Evolutionary conservation across 352 stramenopile species (phyloP), one percentile per base, ranked within the genome.

Genomic region (Globisporangium paroecandrum): DNA sequence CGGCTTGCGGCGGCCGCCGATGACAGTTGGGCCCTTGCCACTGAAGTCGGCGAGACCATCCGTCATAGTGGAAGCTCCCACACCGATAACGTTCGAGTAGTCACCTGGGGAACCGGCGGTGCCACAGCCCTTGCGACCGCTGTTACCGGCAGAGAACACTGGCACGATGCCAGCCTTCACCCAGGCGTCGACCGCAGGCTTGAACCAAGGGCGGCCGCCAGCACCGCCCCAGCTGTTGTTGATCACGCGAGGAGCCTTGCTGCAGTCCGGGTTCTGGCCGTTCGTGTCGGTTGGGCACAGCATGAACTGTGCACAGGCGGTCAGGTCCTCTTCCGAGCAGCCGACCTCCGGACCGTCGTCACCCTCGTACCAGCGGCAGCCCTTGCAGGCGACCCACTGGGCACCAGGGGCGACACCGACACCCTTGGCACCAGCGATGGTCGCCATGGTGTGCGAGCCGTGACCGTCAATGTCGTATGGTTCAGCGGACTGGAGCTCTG

Each of bases 71-170:
- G 69, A 78, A 3, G 77, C 73, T 38, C 73, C 75, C 8, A 85
- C 76, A 20, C 51, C 53, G 63, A 85, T 81, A 27, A 82, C 76
- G 51, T 69, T 68, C 20, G 54, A 13, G 49, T 77, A 71, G 53
- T 79, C 73, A 20, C 69, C 74, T 13, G 78, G 76, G 4, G 70
- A 72, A 13, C 61, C 27, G 18, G 59, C 65, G 2, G 71, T 82
- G 13, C 13, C 36, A 60, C 77, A 82, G n/a, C 13, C 65, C 5
- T 65, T 60, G 24, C 22, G 71, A 58, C 69, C 66, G 1, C 20
- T 24, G 57, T 73, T 75, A 34, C 54, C 69, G 6, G 36, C 25
- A 0, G 58, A 20, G 24, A 77, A 77, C 15, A 77, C 64, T 12
- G 71, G 71, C 0, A 77, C 62, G 62, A 75, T 77, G 51, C 69